These are phyloP conservation scores for Lenwebbia sp. DNA, from an alignment of 345 rosid genomes.

Conservation along the genomic window DNA sequence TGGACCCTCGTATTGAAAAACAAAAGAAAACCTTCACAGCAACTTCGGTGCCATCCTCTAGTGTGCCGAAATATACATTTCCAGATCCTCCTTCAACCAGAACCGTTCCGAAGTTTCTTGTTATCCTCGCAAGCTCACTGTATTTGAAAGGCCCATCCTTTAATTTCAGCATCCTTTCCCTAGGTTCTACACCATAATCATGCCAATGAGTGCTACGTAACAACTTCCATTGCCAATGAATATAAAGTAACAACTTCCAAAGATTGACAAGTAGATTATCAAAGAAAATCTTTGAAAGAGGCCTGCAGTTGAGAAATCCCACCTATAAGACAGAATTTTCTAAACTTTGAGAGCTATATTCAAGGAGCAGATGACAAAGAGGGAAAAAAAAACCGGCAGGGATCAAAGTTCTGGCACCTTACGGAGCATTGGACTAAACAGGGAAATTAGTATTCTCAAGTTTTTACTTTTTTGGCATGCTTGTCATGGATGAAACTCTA, in stretches of 20 bases:
- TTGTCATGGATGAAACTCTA: background rate
- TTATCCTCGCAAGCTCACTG: background rate
- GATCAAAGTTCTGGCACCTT: background rate
- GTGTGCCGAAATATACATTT: background rate
- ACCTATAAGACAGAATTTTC: background rate
- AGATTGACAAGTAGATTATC: background rate
- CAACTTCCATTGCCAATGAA: background rate
- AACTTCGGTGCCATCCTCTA: slow-evolving; percentile 1
- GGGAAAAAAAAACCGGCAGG: background rate
- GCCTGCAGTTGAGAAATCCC: background rate
- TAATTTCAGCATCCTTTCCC: background rate
- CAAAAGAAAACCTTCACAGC: slow-evolving; percentile 4
- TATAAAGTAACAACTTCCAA: background rate
- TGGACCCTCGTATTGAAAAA: background rate
- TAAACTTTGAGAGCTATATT: background rate
- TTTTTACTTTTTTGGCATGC: background rate
- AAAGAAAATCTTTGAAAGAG: background rate
- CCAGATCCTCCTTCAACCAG: slow-evolving; percentile 11
- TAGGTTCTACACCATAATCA: background rate
- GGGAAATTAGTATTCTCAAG: background rate
- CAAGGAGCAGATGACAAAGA: background rate
- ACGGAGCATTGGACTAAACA: background rate
- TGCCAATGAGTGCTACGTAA: background rate
- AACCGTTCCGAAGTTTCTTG: background rate
- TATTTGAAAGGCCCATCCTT: background rate